phyloP scores from a whole-genome alignment of 225 moss, liverwort and hornwort genomes.

The Ulota crispa region DNA sequence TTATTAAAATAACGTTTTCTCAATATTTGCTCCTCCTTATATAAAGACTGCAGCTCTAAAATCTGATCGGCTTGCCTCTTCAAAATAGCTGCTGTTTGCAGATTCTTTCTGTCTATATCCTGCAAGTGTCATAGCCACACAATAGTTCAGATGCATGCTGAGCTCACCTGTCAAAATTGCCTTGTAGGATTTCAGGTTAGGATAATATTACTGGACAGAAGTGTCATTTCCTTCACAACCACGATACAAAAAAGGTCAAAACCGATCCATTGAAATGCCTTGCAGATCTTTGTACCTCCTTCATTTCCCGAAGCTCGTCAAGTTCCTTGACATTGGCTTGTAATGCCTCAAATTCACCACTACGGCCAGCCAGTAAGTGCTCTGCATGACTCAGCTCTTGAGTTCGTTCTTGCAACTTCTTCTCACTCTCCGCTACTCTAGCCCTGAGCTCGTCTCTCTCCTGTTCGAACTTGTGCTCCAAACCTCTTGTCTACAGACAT shows the following conservation, averaged over 20 bases:
- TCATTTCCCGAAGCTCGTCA: constrained; percentile 94
- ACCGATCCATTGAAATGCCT: neutral
- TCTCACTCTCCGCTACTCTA: constrained; percentile 74
- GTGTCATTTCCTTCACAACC: constrained; percentile 12
- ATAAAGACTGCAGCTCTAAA: constrained; percentile 75
- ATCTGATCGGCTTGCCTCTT: constrained; percentile 92
- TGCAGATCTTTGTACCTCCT: constrained; percentile 53
- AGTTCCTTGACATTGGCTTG: constrained; percentile 81
- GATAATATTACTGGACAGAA: neutral
- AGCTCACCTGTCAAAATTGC: neutral
- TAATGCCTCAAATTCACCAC: constrained; percentile 71
- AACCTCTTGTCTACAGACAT: constrained; percentile 63
- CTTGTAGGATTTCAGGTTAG: neutral
- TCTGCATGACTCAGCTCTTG: constrained; percentile 83
- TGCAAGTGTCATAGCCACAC: constrained; percentile 28
- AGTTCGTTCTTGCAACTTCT: constrained; percentile 85
- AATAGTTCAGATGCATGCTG: neutral
- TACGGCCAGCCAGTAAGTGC: constrained; percentile 59
- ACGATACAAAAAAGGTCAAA: neutral
- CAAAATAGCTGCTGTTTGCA: constrained; percentile 86
- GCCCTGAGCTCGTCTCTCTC: constrained; percentile 83
- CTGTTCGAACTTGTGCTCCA: constrained; percentile 85
- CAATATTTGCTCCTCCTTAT: constrained; percentile 91
- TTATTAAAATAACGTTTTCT: constrained; percentile 94
- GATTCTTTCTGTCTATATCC: constrained; percentile 95